These are phyloP conservation scores for Zasmidium citrigriseum DNA, from an alignment of 2,329 filamentous ascomycete species.

Conservation along the genomic window DNA sequence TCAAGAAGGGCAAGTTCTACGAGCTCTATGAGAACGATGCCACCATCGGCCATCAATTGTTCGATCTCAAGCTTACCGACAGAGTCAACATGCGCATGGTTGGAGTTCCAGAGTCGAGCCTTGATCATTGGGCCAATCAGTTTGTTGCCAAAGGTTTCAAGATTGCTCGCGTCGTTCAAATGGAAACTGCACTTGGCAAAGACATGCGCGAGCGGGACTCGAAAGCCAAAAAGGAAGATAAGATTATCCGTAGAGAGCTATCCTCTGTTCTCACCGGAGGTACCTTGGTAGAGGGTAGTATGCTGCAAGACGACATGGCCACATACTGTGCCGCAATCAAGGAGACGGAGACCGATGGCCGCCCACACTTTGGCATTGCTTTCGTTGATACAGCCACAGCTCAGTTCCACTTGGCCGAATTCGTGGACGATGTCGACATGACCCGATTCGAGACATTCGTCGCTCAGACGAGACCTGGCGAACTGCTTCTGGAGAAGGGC, in stretches of 20 bases:
- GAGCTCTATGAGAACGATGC: conserved; percentile 98
- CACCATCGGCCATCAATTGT: conserved; percentile 91
- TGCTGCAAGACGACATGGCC: conserved; percentile 97
- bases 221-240: conserved; percentile 73
- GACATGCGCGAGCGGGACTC: conserved; percentile 94
- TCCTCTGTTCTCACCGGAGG: conserved; percentile 88
- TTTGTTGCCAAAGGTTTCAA: conserved; percentile 98
- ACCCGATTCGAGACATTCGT: conserved; percentile 98
- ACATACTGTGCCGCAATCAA: conserved; percentile 97
- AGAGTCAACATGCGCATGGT: conserved; percentile 99
- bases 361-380: conserved; percentile 84
- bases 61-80: conserved; percentile 96
- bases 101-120: conserved; percentile 88
- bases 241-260: conserved; percentile 88
- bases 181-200: conserved; percentile 92
- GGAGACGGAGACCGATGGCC: conserved; percentile 63
- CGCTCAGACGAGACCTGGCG: conserved; percentile 85
- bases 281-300: conserved; percentile 90
- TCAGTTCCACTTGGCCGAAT: conserved; percentile 90
- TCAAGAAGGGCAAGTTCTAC: conserved; percentile 99
- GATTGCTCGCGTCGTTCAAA: conserved; percentile 93
- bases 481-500: conserved; percentile 81
- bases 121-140: conserved; percentile 97
- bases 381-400: conserved; percentile 96
- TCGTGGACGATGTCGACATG: conserved; percentile 86